phyloP scores from a whole-genome alignment of 768 basidiomycete species.

The Multifurca ochricompacta region DNA sequence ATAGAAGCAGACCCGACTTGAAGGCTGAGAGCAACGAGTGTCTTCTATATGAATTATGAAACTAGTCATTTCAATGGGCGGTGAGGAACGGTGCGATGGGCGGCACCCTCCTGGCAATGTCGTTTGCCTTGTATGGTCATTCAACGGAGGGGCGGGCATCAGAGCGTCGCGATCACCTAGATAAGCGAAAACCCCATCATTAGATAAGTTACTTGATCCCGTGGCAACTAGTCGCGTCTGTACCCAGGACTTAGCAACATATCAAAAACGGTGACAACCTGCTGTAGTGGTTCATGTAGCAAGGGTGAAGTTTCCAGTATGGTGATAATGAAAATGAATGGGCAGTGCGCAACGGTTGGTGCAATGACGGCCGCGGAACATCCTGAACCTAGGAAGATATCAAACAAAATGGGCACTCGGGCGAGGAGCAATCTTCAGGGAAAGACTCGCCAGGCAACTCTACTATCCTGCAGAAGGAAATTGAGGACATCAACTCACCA shows the following conservation, averaged over 20 bases:
- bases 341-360: neutral
- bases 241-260: neutral
- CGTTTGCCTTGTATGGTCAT: neutral
- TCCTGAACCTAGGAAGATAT: neutral
- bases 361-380: neutral
- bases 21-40: too few relatives aligned
- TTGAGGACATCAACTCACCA: neutral
- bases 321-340: neutral
- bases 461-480: too few relatives aligned
- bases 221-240: neutral
- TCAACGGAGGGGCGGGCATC: neutral
- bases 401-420: neutral
- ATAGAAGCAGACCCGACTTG: too few relatives aligned
- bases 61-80: too few relatives aligned
- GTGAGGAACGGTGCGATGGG: too few relatives aligned
- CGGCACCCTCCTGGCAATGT: too few relatives aligned
- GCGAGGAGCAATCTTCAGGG: neutral
- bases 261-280: neutral
- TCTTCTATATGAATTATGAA: too few relatives aligned
- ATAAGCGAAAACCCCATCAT: neutral
- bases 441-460: too few relatives aligned
- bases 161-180: neutral
- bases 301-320: neutral
- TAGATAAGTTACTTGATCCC: neutral
- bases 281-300: neutral